Percentiles rank a stretch among this genome's conserved stretches.
phyloP scores from a whole-genome alignment of 176 grass and related monocot species.

The Avena sativa region DNA sequence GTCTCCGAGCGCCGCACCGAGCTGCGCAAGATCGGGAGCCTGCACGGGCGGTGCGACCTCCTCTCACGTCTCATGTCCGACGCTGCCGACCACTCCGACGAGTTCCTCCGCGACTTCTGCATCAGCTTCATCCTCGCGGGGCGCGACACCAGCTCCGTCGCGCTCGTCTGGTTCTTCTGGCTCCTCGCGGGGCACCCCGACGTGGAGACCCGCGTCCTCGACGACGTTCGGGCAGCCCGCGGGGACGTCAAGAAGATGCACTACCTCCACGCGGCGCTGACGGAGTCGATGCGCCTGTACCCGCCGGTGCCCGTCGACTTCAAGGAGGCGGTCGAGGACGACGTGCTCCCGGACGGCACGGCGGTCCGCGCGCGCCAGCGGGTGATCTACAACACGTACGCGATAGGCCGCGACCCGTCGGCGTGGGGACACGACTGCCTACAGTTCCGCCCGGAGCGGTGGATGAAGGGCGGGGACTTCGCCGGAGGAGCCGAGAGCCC shows the following conservation, averaged over 20 bases:
- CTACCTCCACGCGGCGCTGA: conserved; percentile 87
- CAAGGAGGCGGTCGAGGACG: conserved; percentile 78
- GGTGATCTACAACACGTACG: conserved; percentile 84
- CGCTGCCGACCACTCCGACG: conserved; percentile 56
- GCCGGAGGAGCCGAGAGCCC: conserved; percentile 59
- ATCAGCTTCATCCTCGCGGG: conserved; percentile 97
- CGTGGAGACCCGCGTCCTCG: conserved; percentile 62
- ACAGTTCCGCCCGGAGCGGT: conserved; percentile 75
- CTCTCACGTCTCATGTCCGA: conserved; percentile 66
- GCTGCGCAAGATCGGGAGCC: conserved; percentile 49
- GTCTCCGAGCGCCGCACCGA: conserved; percentile 64
- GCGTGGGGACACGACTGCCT: conserved; percentile 68
- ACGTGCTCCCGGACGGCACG: conserved; percentile 79
- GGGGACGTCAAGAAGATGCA: conserved; percentile 59
- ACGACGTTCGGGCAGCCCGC: conserved; percentile 52
- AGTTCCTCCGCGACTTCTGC: conserved; percentile 89
- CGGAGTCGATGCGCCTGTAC: conserved; percentile 83
- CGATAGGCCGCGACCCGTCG: conserved; percentile 63
- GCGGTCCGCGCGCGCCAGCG: conserved; percentile 53
- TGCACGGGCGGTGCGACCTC: conserved; percentile 58
- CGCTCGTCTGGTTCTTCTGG: conserved; percentile 93
- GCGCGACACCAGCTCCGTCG: conserved; percentile 94
- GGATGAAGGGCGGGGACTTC: conserved; percentile 56
- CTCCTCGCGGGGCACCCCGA: conserved; percentile 60
- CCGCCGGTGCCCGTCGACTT: conserved; percentile 86